Base-by-base conservation (phyloP, 306 rosid genomes). In the Vigna reflexopilosa region DNA sequence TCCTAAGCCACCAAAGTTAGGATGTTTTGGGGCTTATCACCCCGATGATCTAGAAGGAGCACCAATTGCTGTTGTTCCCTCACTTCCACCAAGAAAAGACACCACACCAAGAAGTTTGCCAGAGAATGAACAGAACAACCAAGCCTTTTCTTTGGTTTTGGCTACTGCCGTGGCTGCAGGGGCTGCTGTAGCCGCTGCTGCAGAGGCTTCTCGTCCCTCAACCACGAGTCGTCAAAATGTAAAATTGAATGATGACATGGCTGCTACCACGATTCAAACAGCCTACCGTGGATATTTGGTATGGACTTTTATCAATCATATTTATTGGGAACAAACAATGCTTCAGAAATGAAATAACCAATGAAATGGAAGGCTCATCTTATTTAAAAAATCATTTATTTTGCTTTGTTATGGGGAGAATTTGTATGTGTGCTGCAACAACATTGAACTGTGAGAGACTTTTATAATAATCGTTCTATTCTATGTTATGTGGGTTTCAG, bases 171-270 rank as follows among this genome's bases (percentile, higher is more conserved):
- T 85, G 15, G 97, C 93, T 5, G 93, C 98, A 0, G 96, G 91
- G 68, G 98, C 95, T 0, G 98, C 99, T 8, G 98, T 80, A 34
- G 93, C 97, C 32, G 93, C 95, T 5, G 94, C 97, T 8, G 94
- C 92, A 54, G 88, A 87, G 73, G 91, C 92, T 51, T 94, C 97
- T 70, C 91, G 93, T 50, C 87, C 80, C 74, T 81, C 86, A 1
- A 70, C 40, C 2, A 12, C 48, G 34, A 51, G 86, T n/a, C 76
- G 65, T 51, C 57, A 24, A 70, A 38, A 48, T 7, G 91, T 88
- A 12, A 90, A 86, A 65, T 42, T 83, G 0, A 67, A 52, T 64
- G 86, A 86, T 71, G 96, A 91, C 75, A 65, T 77, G 32, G 93
- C 98, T 1, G 94, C 96, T 45, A 88, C 82, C 86, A 88, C 67